These are phyloP conservation scores for Annulohypoxylon bovei DNA, from an alignment of 495 filamentous ascomycete species.

Conservation along the genomic window DNA sequence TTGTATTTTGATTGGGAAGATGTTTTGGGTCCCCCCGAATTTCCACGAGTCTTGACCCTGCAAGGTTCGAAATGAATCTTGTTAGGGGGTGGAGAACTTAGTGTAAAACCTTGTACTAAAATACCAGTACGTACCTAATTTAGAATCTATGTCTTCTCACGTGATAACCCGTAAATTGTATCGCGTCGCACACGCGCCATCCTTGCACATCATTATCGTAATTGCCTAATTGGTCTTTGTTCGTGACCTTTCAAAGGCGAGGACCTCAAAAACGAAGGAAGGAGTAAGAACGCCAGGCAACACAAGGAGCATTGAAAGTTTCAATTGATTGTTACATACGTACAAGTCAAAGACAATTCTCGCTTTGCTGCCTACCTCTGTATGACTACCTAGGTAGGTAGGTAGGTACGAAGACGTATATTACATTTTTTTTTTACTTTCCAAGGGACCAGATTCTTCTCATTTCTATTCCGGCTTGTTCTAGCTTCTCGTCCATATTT, in stretches of 20 bases:
- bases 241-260: neutral
- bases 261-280: neutral
- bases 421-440: neutral
- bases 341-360: constrained; percentile 13
- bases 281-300: constrained; percentile 11
- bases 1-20: constrained; percentile 35
- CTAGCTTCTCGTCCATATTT: neutral
- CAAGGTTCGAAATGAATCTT: constrained; percentile 29
- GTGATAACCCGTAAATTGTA: constrained; percentile 35
- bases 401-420: neutral
- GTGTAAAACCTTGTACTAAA: constrained; percentile 4
- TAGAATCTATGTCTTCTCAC: constrained; percentile 4
- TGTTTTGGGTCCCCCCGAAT: constrained; percentile 19
- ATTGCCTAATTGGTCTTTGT: constrained; percentile 14
- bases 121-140: neutral
- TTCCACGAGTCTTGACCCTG: constrained; percentile 14
- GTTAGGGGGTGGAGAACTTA: constrained; percentile 19
- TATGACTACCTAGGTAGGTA: neutral
- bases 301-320: neutral
- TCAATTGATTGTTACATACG: neutral
- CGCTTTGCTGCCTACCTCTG: constrained; percentile 21
- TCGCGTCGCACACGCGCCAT: constrained; percentile 34
- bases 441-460: neutral
- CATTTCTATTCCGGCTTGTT: neutral
- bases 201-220: neutral